Evolutionary conservation across 768 basidiomycete species (phyloP), one percentile per base, ranked within the genome.

Genomic region (Phaffia tasmanica): DNA sequence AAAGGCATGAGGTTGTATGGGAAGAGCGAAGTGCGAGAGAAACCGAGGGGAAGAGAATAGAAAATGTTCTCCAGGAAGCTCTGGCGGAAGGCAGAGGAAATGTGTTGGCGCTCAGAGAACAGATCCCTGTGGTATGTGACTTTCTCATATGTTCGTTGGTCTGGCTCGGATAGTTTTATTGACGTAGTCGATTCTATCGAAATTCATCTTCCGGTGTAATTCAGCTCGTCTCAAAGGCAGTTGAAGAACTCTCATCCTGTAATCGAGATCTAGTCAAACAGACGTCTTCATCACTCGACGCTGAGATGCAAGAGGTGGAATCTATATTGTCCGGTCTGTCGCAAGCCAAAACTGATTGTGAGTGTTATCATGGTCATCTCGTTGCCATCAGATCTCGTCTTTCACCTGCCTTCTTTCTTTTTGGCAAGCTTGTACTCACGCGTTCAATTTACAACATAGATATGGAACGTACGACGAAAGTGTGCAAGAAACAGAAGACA

Each of bases 231-330:
- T n/a, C 57, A 8, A 19, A 25, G 23, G 54, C 57, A 7, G 50
- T 55, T 3, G 51, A 55, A 5, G 55, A 54, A 14, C 42, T 67
- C 32, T 47, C 30, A n/a, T 21, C 65, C 1, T 59, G 65, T 8
- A 59, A 62, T 30, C 42, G 42, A 11, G 59, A 49, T 21, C 25
- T 67, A 7, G 46, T 35, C 1, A 16, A 55, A 23, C 18, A 23
- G 14, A 55, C 65, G 0, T 47, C 42, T 9, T 50, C 59, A 1
- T 62, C 60, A 5, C 50, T 67, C 50, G 57, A 56, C 27, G 53
- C 25, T 21, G 57, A 60, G 65, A 55, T 62, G 60, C 15, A 19
- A 27, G 47, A 67, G n/a, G 47, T 67, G 14, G 60, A 61, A n/a
- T 27, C 27, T 0, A 27, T 55, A 42, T 55, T 56, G 16, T 18